Evolutionary conservation across 306 rosid species (phyloP), one percentile per base, ranked within the genome.

Genomic region (Acacia confusa): DNA sequence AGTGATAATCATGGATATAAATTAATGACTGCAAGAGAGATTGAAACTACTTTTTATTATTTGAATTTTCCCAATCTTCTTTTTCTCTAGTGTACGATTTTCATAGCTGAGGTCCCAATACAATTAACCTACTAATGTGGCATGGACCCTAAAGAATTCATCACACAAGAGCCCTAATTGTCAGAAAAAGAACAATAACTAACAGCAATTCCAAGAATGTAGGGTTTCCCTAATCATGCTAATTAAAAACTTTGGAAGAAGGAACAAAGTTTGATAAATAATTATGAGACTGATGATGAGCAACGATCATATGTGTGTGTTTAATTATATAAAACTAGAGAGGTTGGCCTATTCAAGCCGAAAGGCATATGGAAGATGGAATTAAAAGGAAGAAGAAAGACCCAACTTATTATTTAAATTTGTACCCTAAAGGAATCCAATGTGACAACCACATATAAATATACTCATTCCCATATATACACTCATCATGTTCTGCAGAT

Each of bases 241-340:
- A 44, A 11, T 43, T 43, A 45, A 19, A 72, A 28, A 71, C 75
- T 27, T 55, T n/a, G 64, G 55, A 34, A 57, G 64, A 57, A 57
- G 64, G 15, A 57, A 20, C 14, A 22, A 77, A 66, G 55, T 66
- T 69, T 16, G 22, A 19, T 77, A n/a, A 77, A 78, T 28, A 77
- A 78, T 78, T 67, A 83, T 83, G 75, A 52, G 67, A 72, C 76
- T 19, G 82, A 83, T 78, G 82, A 83, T 83, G 74, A 78, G 70
- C 76, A 72, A 47, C 80, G 45, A 36, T 47, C 80, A 68, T 75
- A 60, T 70, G 43, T 47, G 43, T 47, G 28, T 63, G 65, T 60
- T 60, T 63, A 63, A n/a, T 53, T 55, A 60, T 68, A 65, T 66
- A 57, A 45, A 34, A 71, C 45, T 68, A 74, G 6, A 13, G 50